Conservation (phyloP, 306 rosid genomes). For the Prinsepia uniflora region DNA sequence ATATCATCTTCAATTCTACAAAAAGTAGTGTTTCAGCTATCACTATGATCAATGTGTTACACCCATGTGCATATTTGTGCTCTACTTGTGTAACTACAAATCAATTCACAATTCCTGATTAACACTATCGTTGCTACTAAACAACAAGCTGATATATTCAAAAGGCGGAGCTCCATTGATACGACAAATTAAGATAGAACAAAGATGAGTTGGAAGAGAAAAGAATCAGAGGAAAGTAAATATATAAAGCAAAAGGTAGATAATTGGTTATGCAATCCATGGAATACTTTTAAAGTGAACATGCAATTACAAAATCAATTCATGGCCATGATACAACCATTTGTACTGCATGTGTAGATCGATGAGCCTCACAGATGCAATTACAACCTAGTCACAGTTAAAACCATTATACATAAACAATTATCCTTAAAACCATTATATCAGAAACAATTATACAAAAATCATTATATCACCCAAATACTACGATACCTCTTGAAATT, state of each 20-base stretch:
- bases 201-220: not conserved
- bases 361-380: not conserved
- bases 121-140: not conserved
- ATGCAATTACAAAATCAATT: not conserved
- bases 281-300: not conserved
- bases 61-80: constrained; percentile 4
- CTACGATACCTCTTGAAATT: too few relatives aligned
- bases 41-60: not conserved
- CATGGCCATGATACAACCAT: not conserved
- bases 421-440: too few relatives aligned
- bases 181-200: not conserved
- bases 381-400: not conserved
- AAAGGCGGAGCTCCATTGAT: not conserved
- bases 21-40: constrained; percentile 1
- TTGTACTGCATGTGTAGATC: not conserved
- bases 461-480: too few relatives aligned
- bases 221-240: not conserved
- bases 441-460: too few relatives aligned
- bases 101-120: not conserved
- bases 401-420: too few relatives aligned
- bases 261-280: too few relatives aligned
- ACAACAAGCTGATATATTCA: not conserved
- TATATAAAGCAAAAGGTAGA: not conserved
- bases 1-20: constrained; percentile 27
- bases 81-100: constrained; percentile 1